phyloP scores from a whole-genome alignment of 2,329 filamentous ascomycete genomes.

The Aspergillus quadrilineatus region DNA sequence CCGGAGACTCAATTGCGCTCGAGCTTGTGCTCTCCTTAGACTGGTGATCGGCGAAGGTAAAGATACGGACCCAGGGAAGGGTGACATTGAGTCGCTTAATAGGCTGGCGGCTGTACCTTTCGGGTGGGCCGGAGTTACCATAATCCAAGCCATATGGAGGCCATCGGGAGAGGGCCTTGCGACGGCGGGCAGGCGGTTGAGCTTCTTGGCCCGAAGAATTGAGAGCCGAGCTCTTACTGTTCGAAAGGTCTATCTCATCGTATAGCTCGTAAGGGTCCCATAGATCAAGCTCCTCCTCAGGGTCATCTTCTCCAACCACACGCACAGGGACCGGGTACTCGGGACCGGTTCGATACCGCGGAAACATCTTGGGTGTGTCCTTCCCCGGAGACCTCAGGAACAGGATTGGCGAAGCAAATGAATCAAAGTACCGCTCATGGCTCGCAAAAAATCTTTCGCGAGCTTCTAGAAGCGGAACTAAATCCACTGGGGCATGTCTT shows the following conservation, averaged over 20 bases:
- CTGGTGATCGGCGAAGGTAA: conserved; percentile 10
- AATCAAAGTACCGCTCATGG: conserved; percentile 43
- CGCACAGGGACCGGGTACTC: conserved; percentile 35
- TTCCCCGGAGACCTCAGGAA: conserved; percentile 44
- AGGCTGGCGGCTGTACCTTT: conserved; percentile 16
- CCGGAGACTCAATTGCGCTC: too few species aligned
- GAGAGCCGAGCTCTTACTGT: background rate
- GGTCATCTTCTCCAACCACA: conserved; percentile 15
- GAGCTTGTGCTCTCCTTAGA: background rate
- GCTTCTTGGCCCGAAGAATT: background rate
- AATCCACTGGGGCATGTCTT: conserved; percentile 28
- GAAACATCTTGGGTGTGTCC: conserved; percentile 37
- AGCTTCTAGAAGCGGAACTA: conserved; percentile 37
- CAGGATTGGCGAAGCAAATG: conserved; percentile 45
- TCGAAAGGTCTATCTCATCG: background rate
- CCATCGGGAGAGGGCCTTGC: conserved; percentile 41
- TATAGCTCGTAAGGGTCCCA: conserved; percentile 12
- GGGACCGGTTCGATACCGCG: conserved; percentile 34
- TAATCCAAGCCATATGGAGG: conserved; percentile 41
- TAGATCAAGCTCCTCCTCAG: conserved; percentile 7
- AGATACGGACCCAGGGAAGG: conserved; percentile 36
- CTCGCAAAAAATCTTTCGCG: conserved; percentile 37
- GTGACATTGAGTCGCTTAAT: conserved; percentile 29
- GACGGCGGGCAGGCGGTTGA: conserved; percentile 26
- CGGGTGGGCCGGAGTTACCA: conserved; percentile 22